Evolutionary conservation across 2,329 filamentous ascomycete species (phyloP).

Genomic region (Stenocarpella maydis): DNA sequence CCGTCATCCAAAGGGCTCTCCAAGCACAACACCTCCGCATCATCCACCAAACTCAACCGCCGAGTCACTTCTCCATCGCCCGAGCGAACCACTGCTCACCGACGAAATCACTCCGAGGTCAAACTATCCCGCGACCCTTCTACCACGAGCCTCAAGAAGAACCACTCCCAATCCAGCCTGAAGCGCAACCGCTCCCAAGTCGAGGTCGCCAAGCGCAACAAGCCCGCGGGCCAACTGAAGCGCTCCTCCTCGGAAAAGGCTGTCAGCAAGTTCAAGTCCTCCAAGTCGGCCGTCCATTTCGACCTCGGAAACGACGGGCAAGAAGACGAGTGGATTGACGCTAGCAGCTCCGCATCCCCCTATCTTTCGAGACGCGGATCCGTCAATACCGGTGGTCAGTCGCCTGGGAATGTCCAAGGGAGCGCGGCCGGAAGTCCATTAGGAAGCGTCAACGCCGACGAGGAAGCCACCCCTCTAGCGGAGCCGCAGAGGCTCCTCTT

Average conservation of each 20-base stretch:
- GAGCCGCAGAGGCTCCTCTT: conserved; percentile 39
- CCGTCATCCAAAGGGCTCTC: conserved; percentile 61
- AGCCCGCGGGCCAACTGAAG: conserved; percentile 61
- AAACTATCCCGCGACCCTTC: conserved; percentile 57
- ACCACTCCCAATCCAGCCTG: conserved; percentile 60
- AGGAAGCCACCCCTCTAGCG: conserved; percentile 36
- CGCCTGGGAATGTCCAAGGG: conserved; percentile 51
- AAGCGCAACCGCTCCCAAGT: conserved; percentile 69
- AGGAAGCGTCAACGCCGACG: conserved; percentile 25
- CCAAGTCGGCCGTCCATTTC: conserved; percentile 67
- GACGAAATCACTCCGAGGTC: conserved; percentile 58
- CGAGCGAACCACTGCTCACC: conserved; percentile 50
- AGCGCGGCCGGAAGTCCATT: conserved; percentile 40
- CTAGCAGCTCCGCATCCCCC: conserved; percentile 69
- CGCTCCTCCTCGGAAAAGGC: conserved; percentile 60
- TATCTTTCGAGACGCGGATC: conserved; percentile 61
- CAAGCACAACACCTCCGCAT: conserved; percentile 49
- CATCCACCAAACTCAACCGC: conserved; percentile 51
- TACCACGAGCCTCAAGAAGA: conserved; percentile 57
- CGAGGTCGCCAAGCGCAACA: conserved; percentile 61
- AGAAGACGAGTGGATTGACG: conserved; percentile 73
- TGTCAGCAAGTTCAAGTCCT: conserved; percentile 53
- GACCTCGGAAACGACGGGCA: conserved; percentile 63
- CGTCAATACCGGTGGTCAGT: conserved; percentile 58
- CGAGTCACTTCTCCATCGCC: conserved; percentile 54